These are phyloP conservation scores for Lizonia empirigonia DNA, from an alignment of 2,329 filamentous ascomycete genomes.

Conservation along the genomic window DNA sequence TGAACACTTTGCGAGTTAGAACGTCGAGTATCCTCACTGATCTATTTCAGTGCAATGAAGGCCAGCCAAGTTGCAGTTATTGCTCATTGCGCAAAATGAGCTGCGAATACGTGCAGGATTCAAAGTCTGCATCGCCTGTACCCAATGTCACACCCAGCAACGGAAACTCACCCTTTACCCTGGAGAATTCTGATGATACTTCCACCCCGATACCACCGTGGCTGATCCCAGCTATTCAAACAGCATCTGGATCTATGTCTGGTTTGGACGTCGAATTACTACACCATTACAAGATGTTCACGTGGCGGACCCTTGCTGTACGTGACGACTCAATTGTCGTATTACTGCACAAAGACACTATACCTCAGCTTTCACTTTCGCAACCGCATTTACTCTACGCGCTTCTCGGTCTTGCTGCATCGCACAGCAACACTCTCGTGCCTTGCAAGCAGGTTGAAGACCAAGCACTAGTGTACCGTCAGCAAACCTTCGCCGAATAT, in stretches of 20 bases:
- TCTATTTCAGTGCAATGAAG: constrained; percentile 46
- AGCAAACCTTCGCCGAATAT: constrained; percentile 36
- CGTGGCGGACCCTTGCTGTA: constrained; percentile 33
- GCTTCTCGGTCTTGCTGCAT: constrained; percentile 36
- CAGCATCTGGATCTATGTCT: constrained; percentile 31
- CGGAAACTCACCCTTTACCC: neutral
- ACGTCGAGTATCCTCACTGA: too few species aligned
- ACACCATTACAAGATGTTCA: constrained; percentile 32
- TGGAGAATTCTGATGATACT: constrained; percentile 26
- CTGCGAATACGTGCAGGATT: constrained; percentile 32
- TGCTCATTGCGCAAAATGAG: constrained; percentile 31
- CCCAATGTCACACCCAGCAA: neutral
- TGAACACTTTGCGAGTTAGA: too few species aligned
- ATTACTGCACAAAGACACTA: constrained; percentile 28
- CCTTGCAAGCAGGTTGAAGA: constrained; percentile 23
- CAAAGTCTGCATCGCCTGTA: constrained; percentile 6
- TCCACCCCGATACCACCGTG: constrained; percentile 12
- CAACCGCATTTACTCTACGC: constrained; percentile 34
- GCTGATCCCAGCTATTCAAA: constrained; percentile 25
- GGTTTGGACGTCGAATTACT: constrained; percentile 29
- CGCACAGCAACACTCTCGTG: constrained; percentile 23
- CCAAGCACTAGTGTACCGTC: constrained; percentile 31
- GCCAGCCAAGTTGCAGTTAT: constrained; percentile 34
- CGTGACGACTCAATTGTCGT: constrained; percentile 24
- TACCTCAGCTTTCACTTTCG: constrained; percentile 31